phyloP scores from a whole-genome alignment of 2,329 filamentous ascomycete species.

The Trichoderma sp. region DNA sequence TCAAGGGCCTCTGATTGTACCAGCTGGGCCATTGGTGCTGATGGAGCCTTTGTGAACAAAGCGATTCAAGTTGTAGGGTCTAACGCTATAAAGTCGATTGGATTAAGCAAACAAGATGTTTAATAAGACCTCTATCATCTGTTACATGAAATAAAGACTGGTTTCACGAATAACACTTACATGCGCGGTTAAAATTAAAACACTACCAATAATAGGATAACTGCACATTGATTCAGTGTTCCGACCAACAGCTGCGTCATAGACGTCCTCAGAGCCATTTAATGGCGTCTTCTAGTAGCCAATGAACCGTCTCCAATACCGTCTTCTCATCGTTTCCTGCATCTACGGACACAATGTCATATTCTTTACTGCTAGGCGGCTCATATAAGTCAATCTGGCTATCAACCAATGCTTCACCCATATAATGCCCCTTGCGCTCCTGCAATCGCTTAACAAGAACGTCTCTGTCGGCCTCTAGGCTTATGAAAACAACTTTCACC shows the following conservation, averaged over 20 bases:
- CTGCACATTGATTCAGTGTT: neutral
- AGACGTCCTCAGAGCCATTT: neutral
- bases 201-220: neutral
- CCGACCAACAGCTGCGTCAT: no score
- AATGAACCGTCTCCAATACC: neutral
- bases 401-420: neutral
- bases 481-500: neutral
- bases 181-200: neutral
- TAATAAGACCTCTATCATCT: neutral
- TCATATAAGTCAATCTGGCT: neutral
- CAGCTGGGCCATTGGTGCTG: slow-evolving; percentile 25
- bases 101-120: neutral
- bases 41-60: slow-evolving; percentile 20
- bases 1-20: slow-evolving; percentile 30
- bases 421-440: neutral
- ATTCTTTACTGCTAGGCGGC: neutral
- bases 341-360: neutral
- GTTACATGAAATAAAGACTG: neutral
- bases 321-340: neutral
- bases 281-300: neutral
- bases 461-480: neutral
- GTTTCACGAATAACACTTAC: no score
- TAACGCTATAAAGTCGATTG: neutral
- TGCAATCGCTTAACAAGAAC: neutral
- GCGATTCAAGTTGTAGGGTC: neutral